Base-by-base conservation (phyloP, 2,329 filamentous ascomycete species). In the Fusarium proliferatum region DNA sequence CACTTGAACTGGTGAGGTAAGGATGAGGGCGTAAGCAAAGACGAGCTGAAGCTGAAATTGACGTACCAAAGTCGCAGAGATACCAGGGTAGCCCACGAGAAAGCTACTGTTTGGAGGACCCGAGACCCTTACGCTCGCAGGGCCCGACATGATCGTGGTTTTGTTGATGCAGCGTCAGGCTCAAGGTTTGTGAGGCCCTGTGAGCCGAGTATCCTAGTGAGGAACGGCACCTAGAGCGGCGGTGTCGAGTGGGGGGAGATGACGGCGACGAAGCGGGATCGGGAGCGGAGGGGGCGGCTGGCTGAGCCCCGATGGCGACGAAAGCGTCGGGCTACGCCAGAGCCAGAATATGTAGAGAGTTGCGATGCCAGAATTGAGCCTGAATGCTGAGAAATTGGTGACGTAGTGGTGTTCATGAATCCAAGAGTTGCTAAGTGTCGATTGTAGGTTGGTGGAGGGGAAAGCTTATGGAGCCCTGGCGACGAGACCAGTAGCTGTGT, bases 101-200 rank as follows among this genome's bases (percentile, higher is more conserved):
- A 97, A 98, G 85, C 94, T 96, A 85, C 94, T 96, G 85, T 99
- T 99, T 78, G 96, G 95, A 81, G 95, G 95, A 81, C 96, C 96
- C 77, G 95, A 97, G 85, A 99, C 95, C 88, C 96, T 93, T 86
- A 99, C 96, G 84, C 79, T 83, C 73, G 82, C 82, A 65, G 81
- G 79, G 67, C 75, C 77, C n/a, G 76, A 68, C 76, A 78, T 78
- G 70, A 59, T 74, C 52, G 64, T 63, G 55, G 36, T 67, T 64
- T 61, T 71, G 61, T 64, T 73, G 69, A 64, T 64, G 63, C 33
- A 61, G 59, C 52, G 55, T 55, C 34, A 55, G 26, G 36, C 34
- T 38, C 61, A 46, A 68, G 42, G 58, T 48, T 62, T 73, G 57
- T 64, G 67, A 70, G 64, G 67, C 42, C 59, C 41, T 67, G 46